Evolutionary conservation across 129 eudicot genomes (phyloP), one percentile per base, ranked within the genome.

Genomic region (Solidago caesia): DNA sequence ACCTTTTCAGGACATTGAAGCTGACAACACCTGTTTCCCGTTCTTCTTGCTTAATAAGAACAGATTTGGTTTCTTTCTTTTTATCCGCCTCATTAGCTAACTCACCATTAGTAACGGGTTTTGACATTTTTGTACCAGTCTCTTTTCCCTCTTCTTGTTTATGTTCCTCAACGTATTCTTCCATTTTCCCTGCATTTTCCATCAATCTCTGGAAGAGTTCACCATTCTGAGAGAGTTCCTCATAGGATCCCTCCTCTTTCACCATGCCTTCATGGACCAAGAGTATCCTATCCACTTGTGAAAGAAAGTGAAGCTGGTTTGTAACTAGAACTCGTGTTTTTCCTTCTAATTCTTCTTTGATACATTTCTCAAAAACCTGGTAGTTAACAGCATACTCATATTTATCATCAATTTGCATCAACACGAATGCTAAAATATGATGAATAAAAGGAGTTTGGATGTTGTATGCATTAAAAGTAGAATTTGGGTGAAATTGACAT

Each of bases 161-260:
- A 48, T 82, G 78, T 79, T 87, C 96, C 16, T 88, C 89, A 11
- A 71, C 78, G 61, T 90, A 84, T 79, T 86, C 96, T 85, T 94
- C 97, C 98, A 94, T 86, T 82, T 90, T 90, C 61, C 98, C 98
- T 4, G 97, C 97, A 88, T 90, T 94, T 82, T 94, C 98, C 98
- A 94, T 90, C 72, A 94, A 78, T 48, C 84, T 90, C 71, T 88
- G 96, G 81, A 94, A 94, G 46, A 88, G 80, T 5, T 46, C 42
- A 56, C 98, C 98, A 67, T 85, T 82, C 58, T 78, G 79, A 33
- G 91, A 90, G 70, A 94, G 92, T 67, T 94, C 89, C 77, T 94
- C 98, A 69, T 83, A 90, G 43, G 98, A 86, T 61, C 98, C 98
- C 62, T 90, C 96, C 82, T 94, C 98, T 87, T 85, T 87, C 57